Base-by-base conservation (phyloP, 805 yeast species). In the Yamadazyma laniorum region DNA sequence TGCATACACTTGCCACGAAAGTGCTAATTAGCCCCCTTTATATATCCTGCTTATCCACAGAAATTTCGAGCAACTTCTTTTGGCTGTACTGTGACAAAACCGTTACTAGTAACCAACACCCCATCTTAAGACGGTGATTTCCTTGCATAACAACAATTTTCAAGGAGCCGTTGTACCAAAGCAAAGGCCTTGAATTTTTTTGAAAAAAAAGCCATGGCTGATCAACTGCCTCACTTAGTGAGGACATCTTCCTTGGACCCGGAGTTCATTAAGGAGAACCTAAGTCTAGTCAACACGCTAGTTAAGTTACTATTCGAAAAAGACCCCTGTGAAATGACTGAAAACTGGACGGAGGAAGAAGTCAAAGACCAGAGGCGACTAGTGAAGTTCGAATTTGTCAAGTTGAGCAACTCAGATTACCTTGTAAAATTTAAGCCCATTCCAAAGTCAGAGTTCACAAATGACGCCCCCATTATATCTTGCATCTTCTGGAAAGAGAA, bases 401-500 rank as follows among this genome's bases (percentile, higher is more conserved):
- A 66, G 40, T 47, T 51, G 52, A 58, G 35, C 45, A 61, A 37
- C 49, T 62, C 45, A 45, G 72, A 43, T 40, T 63, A 46, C 32
- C 29, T 39, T 14, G 62, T 75, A 23, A 52, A 58, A 16, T 70
- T 74, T 43, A 47, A 55, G 23, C 61, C 75, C 3, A 61, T 61
- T 4, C 65, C 29, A 34, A 56, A 29, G 56, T 58, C 21, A 51
- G 61, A 45, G 53, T 72, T 32, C 65, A 70, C 51, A 37, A 58
- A 29, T 51, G 63, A 66, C 4, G 63, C 62, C 34, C 70, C 77
- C 6, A 73, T 77, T 13, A 67, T 80, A 14, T 71, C 79, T 14
- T 82, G 88, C 52, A 79, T 81, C 22, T 69, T 65, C 52, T 79
- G 84, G 80, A 58, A 61, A 28, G 77, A 72, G 32, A 59, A 65